Evolutionary conservation across 176 grass and related monocot genomes (phyloP).

Genomic region (Raddia distichophylla): DNA sequence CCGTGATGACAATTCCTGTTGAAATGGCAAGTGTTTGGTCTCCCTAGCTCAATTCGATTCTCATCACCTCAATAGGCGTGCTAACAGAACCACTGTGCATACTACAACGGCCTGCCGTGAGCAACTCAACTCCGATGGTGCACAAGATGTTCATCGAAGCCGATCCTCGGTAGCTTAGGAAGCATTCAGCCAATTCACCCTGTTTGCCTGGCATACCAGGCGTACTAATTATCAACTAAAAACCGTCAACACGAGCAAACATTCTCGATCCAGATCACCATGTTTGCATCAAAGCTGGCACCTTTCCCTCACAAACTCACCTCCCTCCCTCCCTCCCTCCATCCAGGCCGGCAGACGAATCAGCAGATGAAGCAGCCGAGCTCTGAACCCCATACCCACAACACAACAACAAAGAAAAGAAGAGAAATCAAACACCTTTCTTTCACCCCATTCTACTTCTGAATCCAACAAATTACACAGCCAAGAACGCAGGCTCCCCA

Average conservation of each 20-base stretch:
- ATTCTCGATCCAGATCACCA: conserved; percentile 17
- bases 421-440: background rate
- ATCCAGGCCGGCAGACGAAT: background rate
- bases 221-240: background rate
- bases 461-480: background rate
- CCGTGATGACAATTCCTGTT: background rate
- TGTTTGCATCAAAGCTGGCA: background rate
- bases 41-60: background rate
- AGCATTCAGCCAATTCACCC: background rate
- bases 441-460: background rate
- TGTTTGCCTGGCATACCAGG: background rate
- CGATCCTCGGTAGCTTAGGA: background rate
- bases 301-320: background rate
- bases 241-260: background rate
- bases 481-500: background rate
- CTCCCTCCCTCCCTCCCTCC: background rate
- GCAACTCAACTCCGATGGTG: conserved; percentile 10
- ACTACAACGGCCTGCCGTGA: background rate
- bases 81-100: background rate
- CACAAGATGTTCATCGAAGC: background rate
- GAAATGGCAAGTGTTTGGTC: background rate
- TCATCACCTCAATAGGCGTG: background rate
- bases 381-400: background rate
- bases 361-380: background rate
- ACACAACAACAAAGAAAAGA: background rate